Evolutionary conservation across 116 monocot genomes (phyloP).

Genomic region (Cymodocea nodosa): DNA sequence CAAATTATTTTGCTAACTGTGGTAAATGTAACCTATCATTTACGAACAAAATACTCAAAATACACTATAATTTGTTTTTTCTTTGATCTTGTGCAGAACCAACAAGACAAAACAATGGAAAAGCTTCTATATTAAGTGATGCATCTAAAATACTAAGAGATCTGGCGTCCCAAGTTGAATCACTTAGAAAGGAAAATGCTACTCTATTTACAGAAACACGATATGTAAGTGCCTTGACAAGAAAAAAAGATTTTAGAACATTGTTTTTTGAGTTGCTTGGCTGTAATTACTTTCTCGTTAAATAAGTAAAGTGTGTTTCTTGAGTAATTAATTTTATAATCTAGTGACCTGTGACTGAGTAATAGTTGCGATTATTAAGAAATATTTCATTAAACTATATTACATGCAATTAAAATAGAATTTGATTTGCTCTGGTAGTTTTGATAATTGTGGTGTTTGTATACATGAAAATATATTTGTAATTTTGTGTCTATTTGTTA

Average conservation of each 20-base stretch:
- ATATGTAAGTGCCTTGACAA: constrained; percentile 45
- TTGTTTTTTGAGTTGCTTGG: background rate
- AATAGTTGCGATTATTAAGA: too few species aligned
- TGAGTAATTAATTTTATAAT: too few species aligned
- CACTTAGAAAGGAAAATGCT: constrained; percentile 53
- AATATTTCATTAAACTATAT: too few species aligned
- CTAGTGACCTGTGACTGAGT: too few species aligned
- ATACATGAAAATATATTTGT: too few species aligned
- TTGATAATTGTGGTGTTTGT: too few species aligned
- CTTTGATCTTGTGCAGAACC: constrained; percentile 35
- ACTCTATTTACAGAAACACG: constrained; percentile 48
- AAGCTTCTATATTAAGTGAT: constrained; percentile 63
- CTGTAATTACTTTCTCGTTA: too few species aligned
- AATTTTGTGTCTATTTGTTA: too few species aligned
- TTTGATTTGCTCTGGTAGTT: too few species aligned
- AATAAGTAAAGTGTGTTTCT: too few species aligned
- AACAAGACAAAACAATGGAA: constrained; percentile 57
- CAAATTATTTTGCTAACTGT: background rate
- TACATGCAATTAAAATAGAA: too few species aligned
- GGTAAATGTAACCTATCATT: background rate
- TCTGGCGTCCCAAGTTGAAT: constrained; percentile 44
- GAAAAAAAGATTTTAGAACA: background rate
- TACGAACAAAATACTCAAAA: background rate
- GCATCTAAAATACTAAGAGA: constrained; percentile 44
- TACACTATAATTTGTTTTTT: background rate